These are phyloP conservation scores for Irpex sp. DNA, from an alignment of 1,284 basidiomycete species.

Conservation along the genomic window DNA sequence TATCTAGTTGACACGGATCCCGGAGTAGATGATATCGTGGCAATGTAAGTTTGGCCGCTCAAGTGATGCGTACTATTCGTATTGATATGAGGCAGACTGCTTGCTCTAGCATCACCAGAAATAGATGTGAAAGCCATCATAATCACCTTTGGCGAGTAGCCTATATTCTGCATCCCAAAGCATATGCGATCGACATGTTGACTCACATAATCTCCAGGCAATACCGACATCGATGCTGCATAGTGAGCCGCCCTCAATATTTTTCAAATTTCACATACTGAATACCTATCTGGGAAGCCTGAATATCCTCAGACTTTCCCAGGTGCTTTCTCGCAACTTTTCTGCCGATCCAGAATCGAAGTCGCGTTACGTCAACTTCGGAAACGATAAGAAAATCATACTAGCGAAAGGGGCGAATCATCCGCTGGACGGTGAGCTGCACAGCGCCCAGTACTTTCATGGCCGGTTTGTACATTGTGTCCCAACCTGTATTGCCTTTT, in stretches of 20 bases:
- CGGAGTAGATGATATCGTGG: conserved; percentile 91
- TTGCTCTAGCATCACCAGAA: conserved; percentile 74
- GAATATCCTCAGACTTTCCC: conserved; percentile 81
- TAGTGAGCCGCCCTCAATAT: conserved; percentile 39
- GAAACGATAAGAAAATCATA: conserved; percentile 47
- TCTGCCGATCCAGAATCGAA: conserved; percentile 51
- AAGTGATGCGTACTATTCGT: conserved; percentile 1
- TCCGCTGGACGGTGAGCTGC: conserved; percentile 75
- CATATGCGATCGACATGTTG: not conserved
- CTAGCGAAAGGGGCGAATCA: conserved; percentile 64
- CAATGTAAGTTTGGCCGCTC: conserved; percentile 41
- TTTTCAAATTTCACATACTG: not conserved
- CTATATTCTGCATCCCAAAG: not conserved
- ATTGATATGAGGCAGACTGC: conserved; percentile 36
- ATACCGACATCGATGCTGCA: conserved; percentile 62
- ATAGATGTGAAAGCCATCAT: conserved; percentile 77
- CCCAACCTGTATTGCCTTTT: not conserved
- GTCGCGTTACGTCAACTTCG: conserved; percentile 61
- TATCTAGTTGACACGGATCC: conserved; percentile 74
- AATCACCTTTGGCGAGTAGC: conserved; percentile 66
- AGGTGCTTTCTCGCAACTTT: conserved; percentile 67
- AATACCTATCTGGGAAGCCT: conserved; percentile 37
- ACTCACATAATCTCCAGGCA: conserved; percentile 42
- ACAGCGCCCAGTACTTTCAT: conserved; percentile 87
- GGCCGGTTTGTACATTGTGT: conserved; percentile 47